Percentiles rank a stretch among this genome's conserved stretches.
These are phyloP conservation scores for Mycena kentingensis DNA, from an alignment of 768 basidiomycete species.

Conservation along the genomic window DNA sequence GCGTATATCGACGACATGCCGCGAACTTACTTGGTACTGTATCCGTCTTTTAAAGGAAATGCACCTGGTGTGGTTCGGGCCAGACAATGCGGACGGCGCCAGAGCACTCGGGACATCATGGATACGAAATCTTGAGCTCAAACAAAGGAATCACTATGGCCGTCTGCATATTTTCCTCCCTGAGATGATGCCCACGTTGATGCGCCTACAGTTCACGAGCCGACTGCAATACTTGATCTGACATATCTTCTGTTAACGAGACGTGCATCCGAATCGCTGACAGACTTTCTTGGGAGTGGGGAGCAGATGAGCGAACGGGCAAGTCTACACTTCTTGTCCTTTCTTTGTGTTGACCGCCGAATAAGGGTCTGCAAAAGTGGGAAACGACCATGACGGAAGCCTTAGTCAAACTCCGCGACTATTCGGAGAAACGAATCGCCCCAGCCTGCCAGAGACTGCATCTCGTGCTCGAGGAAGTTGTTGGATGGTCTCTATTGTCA, in stretches of 20 bases:
- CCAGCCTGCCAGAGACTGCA: constrained; percentile 79
- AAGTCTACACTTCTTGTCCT: constrained; percentile 25
- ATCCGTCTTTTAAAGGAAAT: constrained; percentile 74
- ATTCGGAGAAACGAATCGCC: constrained; percentile 65
- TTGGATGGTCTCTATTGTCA: constrained; percentile 78
- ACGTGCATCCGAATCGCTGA: constrained; percentile 65
- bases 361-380: constrained; percentile 81
- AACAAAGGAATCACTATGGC: constrained; percentile 66
- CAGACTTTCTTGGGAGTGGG: constrained; percentile 74
- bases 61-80: constrained; percentile 72
- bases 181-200: constrained; percentile 14
- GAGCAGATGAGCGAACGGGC: constrained; percentile 86
- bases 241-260: constrained; percentile 73
- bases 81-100: constrained; percentile 64
- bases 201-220: constrained; percentile 50
- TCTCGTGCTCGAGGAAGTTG: constrained; percentile 74
- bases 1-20: constrained; percentile 63
- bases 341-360: constrained; percentile 23
- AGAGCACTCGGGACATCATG: constrained; percentile 74
- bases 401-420: constrained; percentile 71
- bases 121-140: constrained; percentile 64
- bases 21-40: constrained; percentile 72
- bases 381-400: constrained; percentile 73
- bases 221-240: constrained; percentile 69
- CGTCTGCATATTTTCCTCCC: constrained; percentile 42